Evolutionary conservation across 352 stramenopile species (phyloP).

Genomic region (Blastocystis sp.): DNA sequence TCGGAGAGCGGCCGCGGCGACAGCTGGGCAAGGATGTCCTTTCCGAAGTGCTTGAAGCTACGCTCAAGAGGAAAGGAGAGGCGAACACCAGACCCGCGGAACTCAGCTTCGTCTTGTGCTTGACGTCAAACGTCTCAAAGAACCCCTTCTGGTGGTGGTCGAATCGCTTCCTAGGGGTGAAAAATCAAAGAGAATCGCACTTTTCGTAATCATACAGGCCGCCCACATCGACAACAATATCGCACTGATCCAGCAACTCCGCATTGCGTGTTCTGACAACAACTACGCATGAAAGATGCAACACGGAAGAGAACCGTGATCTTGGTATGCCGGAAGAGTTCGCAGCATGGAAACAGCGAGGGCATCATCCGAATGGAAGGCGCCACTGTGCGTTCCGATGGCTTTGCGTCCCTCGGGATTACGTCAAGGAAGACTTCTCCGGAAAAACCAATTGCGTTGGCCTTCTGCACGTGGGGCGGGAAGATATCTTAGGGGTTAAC

Average conservation of each 20-base stretch:
- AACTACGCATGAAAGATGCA: neutral
- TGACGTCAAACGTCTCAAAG: slow-evolving; percentile 5
- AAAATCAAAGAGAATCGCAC: neutral
- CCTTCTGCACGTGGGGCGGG: neutral
- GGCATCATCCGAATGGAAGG: slow-evolving; percentile 23
- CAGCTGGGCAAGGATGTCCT: neutral
- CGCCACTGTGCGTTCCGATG: slow-evolving; percentile 13
- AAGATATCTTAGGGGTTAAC: slow-evolving; percentile 1
- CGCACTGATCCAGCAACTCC: slow-evolving; percentile 44
- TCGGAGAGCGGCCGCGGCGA: neutral
- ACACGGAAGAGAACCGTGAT: neutral
- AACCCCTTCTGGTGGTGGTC: slow-evolving; percentile 63
- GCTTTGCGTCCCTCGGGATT: neutral
- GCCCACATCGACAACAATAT: slow-evolving; percentile 69
- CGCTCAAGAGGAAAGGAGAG: neutral
- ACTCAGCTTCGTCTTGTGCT: slow-evolving; percentile 66
- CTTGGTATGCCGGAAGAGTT: neutral
- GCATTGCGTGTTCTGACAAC: slow-evolving; percentile 57
- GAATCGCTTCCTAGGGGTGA: slow-evolving; percentile 3
- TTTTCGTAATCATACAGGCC: slow-evolving; percentile 55
- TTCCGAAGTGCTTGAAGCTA: slow-evolving; percentile 62
- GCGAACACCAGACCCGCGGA: slow-evolving; percentile 40
- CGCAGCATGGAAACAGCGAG: slow-evolving; percentile 25
- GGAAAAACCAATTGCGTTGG: neutral
- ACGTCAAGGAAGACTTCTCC: slow-evolving; percentile 9